Base-by-base conservation (phyloP, 768 basidiomycete species). In the Scleroderma bovista region DNA sequence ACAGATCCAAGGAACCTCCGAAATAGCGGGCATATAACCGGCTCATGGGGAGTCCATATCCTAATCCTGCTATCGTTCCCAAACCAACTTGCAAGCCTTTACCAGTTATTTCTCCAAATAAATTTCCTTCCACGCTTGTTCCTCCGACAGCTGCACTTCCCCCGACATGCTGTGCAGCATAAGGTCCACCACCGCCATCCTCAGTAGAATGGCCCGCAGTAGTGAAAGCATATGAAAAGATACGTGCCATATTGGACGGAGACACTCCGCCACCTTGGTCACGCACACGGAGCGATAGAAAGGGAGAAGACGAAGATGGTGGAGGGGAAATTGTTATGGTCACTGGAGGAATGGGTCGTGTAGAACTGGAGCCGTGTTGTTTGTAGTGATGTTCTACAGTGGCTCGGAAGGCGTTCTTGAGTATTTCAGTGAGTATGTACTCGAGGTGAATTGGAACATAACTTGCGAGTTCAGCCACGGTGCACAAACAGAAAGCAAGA, bases 191-290 rank as follows among this genome's bases (percentile, higher is more conserved):
- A 10, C 70, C 59, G 4, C 65, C 75, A 43, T 73, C 74, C 9
- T 65, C 61, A 19, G 71, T 73, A 6, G 62, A 56, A 38, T 76
- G 69, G 6, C 82, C 84, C 3, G 89, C 90, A 5, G 92, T 93
- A 5, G 91, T 93, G 64, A 93, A 94, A 6, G 89, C 89, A 64
- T 94, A 94, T 16, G 90, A 91, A 67, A 94, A 94, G 49, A 94
- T 87, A 40, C 81, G 78, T 17, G 77, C 71, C 75, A 93, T 79
- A 63, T 93, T 80, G 10, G 76, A 70, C 2, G 83, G 83, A 1
- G 83, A 76, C 29, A 94, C 83, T 8, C 92, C 92, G 10, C 92
- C 92, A 3, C 92, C 92, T 58, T 90, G 83, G 59, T 94, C 92
- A 26, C 92, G 78, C 17, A 94, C 74, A 34, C 92, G 77, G 40